Conservation (phyloP, 305 asterid genomes). For the Fraxinus greggii region DNA sequence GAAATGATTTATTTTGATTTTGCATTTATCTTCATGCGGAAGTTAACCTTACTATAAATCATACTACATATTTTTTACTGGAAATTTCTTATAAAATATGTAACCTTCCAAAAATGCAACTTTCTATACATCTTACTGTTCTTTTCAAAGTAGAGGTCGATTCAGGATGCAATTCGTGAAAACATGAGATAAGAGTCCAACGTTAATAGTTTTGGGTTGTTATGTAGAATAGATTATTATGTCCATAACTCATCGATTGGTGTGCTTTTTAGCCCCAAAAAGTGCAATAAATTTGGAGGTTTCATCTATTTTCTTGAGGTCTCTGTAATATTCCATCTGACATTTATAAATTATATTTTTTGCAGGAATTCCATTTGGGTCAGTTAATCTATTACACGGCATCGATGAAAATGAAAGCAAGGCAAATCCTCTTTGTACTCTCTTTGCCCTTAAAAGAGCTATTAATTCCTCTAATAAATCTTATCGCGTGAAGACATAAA, state of each 20-base stretch:
- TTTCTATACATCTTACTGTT: constrained; percentile 1
- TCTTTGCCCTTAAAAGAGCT: constrained; percentile 48
- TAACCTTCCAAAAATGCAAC: not conserved
- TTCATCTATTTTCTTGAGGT: not conserved
- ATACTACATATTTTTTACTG: not conserved
- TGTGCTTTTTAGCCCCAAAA: not conserved
- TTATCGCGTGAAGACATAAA: not conserved
- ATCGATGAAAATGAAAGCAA: constrained; percentile 98
- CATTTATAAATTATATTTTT: constrained; percentile 26
- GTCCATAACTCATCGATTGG: not conserved
- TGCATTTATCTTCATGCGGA: constrained; percentile 4
- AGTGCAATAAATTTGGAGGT: not conserved
- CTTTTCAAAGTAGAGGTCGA: not conserved
- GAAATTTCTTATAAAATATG: constrained; percentile 5
- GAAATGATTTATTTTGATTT: constrained; percentile 8
- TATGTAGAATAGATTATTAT: not conserved
- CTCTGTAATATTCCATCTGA: constrained; percentile 19
- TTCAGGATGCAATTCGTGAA: not conserved
- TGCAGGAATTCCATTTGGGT: constrained; percentile 97
- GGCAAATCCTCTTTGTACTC: constrained; percentile 77
- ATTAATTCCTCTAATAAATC: constrained; percentile 19
- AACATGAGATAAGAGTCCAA: not conserved
- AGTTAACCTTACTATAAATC: constrained; percentile 1
- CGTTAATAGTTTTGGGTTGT: not conserved
- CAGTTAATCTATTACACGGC: constrained; percentile 90